These are phyloP conservation scores for Podaxis sp. DNA, from an alignment of 768 basidiomycete species.

Conservation along the genomic window DNA sequence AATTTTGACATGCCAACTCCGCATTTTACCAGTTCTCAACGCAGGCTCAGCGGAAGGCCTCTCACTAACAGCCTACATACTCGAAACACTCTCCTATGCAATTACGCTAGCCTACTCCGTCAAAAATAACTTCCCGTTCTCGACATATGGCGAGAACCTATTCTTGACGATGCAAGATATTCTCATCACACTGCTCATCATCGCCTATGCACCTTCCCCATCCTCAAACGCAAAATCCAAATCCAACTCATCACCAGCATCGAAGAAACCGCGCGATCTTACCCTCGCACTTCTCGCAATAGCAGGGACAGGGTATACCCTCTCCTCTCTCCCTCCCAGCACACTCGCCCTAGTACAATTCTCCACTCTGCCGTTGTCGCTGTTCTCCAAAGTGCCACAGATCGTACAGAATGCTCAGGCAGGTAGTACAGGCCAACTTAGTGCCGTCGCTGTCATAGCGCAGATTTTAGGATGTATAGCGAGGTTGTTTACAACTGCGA, in stretches of 20 bases:
- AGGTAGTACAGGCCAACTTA: slow-evolving; percentile 88
- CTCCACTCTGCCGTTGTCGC: slow-evolving; percentile 83
- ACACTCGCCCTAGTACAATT: slow-evolving; percentile 73
- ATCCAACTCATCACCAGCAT: slow-evolving; percentile 17
- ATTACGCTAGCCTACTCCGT: slow-evolving; percentile 88
- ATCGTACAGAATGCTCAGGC: slow-evolving; percentile 78
- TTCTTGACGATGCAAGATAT: slow-evolving; percentile 91
- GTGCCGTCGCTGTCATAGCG: slow-evolving; percentile 86
- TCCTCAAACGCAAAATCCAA: background rate
- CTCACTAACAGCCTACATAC: slow-evolving; percentile 79
- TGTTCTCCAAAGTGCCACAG: slow-evolving; percentile 94
- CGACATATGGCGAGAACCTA: slow-evolving; percentile 96
- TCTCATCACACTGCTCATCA: slow-evolving; percentile 85
- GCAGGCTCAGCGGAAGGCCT: slow-evolving; percentile 83
- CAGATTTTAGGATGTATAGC: slow-evolving; percentile 90
- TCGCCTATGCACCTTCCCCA: slow-evolving; percentile 50
- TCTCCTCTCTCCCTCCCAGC: slow-evolving; percentile 47
- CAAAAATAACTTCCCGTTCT: slow-evolving; percentile 87
- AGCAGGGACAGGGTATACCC: slow-evolving; percentile 28
- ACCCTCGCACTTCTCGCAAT: slow-evolving; percentile 29
- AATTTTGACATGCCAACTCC: slow-evolving; percentile 6
- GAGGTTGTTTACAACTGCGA: slow-evolving; percentile 88
- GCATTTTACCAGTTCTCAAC: slow-evolving; percentile 50
- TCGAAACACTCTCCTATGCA: slow-evolving; percentile 89
- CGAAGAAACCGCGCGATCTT: slow-evolving; percentile 30